phyloP scores from a whole-genome alignment of 176 grass and related monocot genomes.

The Eleusine indica region DNA sequence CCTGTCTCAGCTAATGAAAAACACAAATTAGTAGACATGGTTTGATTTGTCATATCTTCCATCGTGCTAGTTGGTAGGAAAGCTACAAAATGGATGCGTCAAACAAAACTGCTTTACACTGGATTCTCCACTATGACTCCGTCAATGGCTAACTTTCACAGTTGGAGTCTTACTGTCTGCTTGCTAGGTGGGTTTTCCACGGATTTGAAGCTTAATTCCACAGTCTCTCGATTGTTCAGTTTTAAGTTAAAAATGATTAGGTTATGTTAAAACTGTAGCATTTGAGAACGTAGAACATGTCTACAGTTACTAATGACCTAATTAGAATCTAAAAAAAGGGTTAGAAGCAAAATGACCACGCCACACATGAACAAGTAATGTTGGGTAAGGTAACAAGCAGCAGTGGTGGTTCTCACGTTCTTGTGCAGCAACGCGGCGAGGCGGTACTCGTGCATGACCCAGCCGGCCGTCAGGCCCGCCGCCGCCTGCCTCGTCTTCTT shows the following conservation, averaged over 20 bases:
- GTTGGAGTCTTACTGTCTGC: background rate
- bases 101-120: slow-evolving; percentile 14
- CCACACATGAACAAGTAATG: slow-evolving; percentile 23
- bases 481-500: background rate
- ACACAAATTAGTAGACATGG: background rate
- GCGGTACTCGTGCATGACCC: slow-evolving; percentile 89
- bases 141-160: background rate
- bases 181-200: background rate
- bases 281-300: background rate
- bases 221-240: background rate
- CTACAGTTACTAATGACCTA: background rate
- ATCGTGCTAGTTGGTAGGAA: slow-evolving; percentile 10
- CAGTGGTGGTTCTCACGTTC: slow-evolving; percentile 39
- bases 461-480: slow-evolving; percentile 37
- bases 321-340: background rate
- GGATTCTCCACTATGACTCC: slow-evolving; percentile 9
- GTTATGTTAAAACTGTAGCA: background rate
- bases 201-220: background rate
- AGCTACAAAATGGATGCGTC: slow-evolving; percentile 25
- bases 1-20: background rate
- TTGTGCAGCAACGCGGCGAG: slow-evolving; percentile 51
- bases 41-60: background rate
- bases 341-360: background rate
- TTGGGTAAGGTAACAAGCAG: background rate
- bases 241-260: background rate